Evolutionary conservation across 2,329 filamentous ascomycete genomes (phyloP).

Genomic region (Stachybotrys echinatus): DNA sequence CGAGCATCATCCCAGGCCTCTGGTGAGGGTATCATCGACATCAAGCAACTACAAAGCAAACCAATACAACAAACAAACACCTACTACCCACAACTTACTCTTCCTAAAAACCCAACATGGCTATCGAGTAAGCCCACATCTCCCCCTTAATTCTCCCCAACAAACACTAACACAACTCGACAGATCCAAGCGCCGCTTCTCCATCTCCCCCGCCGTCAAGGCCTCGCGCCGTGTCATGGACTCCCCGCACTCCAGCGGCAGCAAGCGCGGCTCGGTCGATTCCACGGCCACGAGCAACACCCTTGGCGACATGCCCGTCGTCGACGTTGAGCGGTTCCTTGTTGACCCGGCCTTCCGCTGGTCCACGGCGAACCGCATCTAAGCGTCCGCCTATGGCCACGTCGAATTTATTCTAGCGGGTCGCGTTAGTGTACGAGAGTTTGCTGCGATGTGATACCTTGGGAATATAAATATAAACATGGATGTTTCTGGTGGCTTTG

Average conservation of each 20-base stretch:
- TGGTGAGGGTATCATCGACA: background rate
- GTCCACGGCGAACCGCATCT: slow-evolving; percentile 5
- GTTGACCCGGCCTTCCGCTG: background rate
- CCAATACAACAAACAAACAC: background rate
- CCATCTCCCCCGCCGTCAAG: slow-evolving; percentile 2
- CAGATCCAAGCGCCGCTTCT: slow-evolving; percentile 6
- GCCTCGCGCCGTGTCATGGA: slow-evolving; percentile 2
- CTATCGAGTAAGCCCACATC: background rate
- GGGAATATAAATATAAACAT: too few relatives aligned
- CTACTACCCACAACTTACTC: background rate
- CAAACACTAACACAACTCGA: background rate
- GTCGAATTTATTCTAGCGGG: background rate
- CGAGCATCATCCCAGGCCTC: background rate
- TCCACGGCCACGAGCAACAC: background rate
- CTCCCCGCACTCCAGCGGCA: background rate
- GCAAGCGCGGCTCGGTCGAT: slow-evolving; percentile 1
- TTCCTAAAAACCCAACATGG: background rate
- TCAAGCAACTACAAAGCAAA: background rate
- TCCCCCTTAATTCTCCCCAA: background rate
- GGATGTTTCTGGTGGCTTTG: too few relatives aligned
- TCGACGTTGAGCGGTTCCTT: slow-evolving; percentile 1
- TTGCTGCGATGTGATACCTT: background rate
- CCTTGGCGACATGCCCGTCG: background rate
- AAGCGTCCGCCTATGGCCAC: background rate
- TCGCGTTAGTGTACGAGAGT: too few relatives aligned